These are phyloP conservation scores for Arthrobotrys pseudoclavata DNA, from an alignment of 2,329 filamentous ascomycete species.

Conservation along the genomic window DNA sequence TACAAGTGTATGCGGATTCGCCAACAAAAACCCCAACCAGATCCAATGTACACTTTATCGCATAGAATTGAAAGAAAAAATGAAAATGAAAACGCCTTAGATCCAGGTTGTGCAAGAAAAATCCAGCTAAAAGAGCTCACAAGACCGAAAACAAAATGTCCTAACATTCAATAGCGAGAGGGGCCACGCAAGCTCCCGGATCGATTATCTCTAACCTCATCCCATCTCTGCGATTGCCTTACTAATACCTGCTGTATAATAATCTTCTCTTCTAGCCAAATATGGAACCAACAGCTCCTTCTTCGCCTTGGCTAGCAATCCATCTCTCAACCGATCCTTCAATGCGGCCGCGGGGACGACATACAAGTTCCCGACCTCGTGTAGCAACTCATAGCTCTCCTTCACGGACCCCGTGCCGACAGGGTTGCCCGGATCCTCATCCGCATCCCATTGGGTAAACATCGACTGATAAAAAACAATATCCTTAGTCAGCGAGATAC, in stretches of 20 bases:
- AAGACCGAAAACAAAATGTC: neutral
- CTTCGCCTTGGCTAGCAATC: conserved; percentile 63
- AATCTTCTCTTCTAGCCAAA: conserved; percentile 63
- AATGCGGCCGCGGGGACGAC: conserved; percentile 77
- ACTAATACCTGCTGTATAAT: conserved; percentile 62
- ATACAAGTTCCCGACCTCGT: conserved; percentile 94
- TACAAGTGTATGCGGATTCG: conserved; percentile 18
- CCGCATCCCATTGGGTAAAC: conserved; percentile 82
- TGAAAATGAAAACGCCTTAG: conserved; percentile 29
- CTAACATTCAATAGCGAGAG: neutral
- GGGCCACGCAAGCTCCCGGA: conserved; percentile 18
- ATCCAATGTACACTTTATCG: neutral
- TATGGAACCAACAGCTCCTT: conserved; percentile 63
- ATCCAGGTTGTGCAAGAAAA: conserved; percentile 4
- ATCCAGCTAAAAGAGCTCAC: conserved; percentile 1
- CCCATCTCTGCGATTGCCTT: conserved; percentile 60
- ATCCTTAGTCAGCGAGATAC: conserved; percentile 95
- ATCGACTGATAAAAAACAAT: conserved; percentile 92
- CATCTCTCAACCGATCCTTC: conserved; percentile 69
- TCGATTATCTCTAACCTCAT: conserved; percentile 10
- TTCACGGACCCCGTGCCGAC: conserved; percentile 70
- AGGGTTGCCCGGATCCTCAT: conserved; percentile 65
- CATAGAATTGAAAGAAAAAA: neutral
- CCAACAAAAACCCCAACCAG: neutral
- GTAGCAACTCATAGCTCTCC: conserved; percentile 82